Evolutionary conservation across 768 basidiomycete genomes (phyloP), one percentile per base, ranked within the genome.

Genomic region (Tylopilus rubrobrunneus): DNA sequence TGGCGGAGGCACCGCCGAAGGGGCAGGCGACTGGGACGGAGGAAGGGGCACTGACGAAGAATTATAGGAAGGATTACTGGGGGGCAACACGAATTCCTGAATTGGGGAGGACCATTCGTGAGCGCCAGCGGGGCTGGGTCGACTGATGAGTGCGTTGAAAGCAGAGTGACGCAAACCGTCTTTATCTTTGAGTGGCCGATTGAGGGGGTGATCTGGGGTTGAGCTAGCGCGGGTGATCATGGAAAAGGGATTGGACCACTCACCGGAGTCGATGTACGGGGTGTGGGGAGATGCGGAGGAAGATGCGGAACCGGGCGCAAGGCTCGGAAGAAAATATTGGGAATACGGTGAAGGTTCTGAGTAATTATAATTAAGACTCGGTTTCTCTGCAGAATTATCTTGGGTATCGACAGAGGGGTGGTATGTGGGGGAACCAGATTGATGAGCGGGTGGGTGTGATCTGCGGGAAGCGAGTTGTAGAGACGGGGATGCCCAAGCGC

Each of bases 61-160:
- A 34, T 28, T 55, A 52, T 72, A 72, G 17, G 67, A 41, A 1
- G 67, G 21, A 39, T 58, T 72, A 25, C 19, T 53, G 12, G 65
- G 53, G 27, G 70, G 65, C 56, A 82, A 69, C 54, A 81, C 75
- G 67, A 79, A 85, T 46, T 86, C 84, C 61, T 72, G 71, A 67
- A 74, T 76, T 52, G 84, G 79, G 71, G 86, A 87, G 48, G 75
- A 74, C 88, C 87, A 89, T 58, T 87, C 85, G 66, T 71, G 79
- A 34, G 60, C 71, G 68, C 66, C 73, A 62, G 75, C 58, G 12
- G 58, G 70, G 57, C 60, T 75, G n/a, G 67, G 75, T 70, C 84
- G 79, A 65, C 78, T 73, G 71, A 80, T 77, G 57, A 80, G 71
- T 48, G 79, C 74, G 71, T 76, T 80, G 73, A 85, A 82, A 59